Conservation (phyloP, 23 red algal species). For the Agarophyton chilense region DNA sequence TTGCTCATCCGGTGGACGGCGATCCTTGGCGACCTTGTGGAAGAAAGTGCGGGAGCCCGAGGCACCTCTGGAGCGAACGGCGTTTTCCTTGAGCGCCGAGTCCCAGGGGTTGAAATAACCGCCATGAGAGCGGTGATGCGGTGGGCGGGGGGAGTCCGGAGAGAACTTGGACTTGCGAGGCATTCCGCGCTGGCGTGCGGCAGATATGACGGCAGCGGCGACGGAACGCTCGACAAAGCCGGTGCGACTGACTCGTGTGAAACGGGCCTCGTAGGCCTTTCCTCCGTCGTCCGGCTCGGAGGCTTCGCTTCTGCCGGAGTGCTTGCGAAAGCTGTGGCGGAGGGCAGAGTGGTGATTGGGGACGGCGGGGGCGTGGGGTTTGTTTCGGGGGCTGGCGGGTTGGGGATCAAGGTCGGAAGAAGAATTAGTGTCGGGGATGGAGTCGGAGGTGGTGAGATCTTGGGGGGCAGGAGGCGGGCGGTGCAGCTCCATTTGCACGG, state of each 20-base stretch:
- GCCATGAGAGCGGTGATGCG: constrained; percentile 50
- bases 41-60: constrained; percentile 57
- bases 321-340: constrained; percentile 17
- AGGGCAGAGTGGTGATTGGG: not conserved
- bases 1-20: constrained; percentile 63
- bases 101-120: constrained; percentile 64
- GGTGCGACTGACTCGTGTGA: constrained; percentile 39
- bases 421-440: not conserved
- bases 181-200: constrained; percentile 35
- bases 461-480: not conserved
- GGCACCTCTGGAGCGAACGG: constrained; percentile 4
- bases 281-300: constrained; percentile 3
- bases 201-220: constrained; percentile 53
- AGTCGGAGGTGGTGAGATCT: not conserved
- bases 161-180: not conserved
- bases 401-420: not conserved
- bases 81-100: constrained; percentile 49
- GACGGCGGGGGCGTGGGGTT: not conserved
- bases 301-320: constrained; percentile 8
- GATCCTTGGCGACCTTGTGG: constrained; percentile 72
- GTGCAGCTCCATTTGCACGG: constrained; percentile 9
- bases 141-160: not conserved
- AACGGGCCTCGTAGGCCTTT: not conserved
- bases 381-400: not conserved
- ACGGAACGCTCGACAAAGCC: constrained; percentile 54